phyloP scores from a whole-genome alignment of 2,329 filamentous ascomycete species.

The Arthrobotrys sinensis region DNA sequence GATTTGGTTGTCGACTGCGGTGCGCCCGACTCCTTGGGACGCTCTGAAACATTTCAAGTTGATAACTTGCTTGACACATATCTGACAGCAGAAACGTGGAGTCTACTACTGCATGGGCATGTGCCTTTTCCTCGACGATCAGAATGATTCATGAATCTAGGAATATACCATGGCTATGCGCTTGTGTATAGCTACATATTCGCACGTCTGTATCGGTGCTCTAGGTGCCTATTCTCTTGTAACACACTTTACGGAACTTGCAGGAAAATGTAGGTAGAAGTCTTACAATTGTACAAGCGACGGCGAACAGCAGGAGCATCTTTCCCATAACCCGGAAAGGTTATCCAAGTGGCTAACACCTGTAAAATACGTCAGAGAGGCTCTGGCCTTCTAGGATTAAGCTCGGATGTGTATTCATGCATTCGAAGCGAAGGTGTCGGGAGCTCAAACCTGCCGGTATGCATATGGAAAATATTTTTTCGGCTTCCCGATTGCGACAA shows the following conservation, averaged over 20 bases:
- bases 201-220: not conserved
- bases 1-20: not conserved
- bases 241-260: not conserved
- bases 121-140: not conserved
- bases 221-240: conserved; percentile 8
- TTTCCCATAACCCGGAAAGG: not conserved
- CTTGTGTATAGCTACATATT: not conserved
- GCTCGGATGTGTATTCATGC: not conserved
- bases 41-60: conserved; percentile 1
- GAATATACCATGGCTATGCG: not conserved
- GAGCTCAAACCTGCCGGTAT: conserved; percentile 10
- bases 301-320: not conserved
- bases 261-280: not conserved
- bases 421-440: conserved; percentile 1
- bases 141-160: conserved; percentile 4
- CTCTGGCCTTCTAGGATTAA: not conserved
- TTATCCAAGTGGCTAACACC: too few relatives aligned
- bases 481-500: conserved; percentile 17
- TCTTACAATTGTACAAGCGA: too few relatives aligned
- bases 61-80: not conserved
- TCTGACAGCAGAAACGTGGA: not conserved
- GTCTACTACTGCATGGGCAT: not conserved
- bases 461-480: not conserved
- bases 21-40: not conserved
- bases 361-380: not conserved